phyloP scores from a whole-genome alignment of 768 basidiomycete species.

The Podaxis sp. region DNA sequence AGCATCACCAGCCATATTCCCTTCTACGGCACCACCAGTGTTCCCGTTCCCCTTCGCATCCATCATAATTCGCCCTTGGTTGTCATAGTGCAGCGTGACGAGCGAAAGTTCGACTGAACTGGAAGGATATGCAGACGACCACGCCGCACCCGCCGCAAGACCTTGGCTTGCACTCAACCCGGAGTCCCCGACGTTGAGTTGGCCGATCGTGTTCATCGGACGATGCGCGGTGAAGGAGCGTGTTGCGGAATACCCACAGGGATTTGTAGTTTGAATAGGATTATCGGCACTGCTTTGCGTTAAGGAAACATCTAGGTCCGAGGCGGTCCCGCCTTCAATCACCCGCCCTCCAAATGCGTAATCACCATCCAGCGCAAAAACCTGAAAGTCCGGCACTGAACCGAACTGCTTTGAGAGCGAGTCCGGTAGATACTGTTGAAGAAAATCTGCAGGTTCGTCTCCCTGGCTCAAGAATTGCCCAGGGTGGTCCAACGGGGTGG shows the following conservation, averaged over 20 bases:
- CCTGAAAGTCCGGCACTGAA: conserved; percentile 8
- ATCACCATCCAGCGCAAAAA: neutral
- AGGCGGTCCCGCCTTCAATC: neutral
- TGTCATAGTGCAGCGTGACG: neutral
- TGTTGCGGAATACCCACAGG: neutral
- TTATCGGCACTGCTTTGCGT: neutral
- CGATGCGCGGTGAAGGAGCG: neutral
- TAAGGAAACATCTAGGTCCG: neutral
- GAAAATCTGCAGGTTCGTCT: neutral
- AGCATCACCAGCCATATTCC: neutral
- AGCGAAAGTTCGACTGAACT: conserved; percentile 6
- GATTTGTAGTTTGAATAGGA: neutral
- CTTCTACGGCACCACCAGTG: neutral
- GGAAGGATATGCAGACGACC: neutral
- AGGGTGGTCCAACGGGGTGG: neutral
- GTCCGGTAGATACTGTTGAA: neutral
- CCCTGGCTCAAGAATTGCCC: neutral
- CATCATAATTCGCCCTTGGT: neutral
- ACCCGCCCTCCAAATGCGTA: neutral
- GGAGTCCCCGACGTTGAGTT: neutral
- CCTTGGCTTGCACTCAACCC: neutral
- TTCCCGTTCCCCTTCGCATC: neutral
- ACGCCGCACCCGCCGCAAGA: neutral
- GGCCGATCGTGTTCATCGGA: neutral
- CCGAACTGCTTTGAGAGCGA: conserved; percentile 3